Base-by-base conservation (phyloP, 352 stramenopile genomes). In the Globisporangium cystogenes region DNA sequence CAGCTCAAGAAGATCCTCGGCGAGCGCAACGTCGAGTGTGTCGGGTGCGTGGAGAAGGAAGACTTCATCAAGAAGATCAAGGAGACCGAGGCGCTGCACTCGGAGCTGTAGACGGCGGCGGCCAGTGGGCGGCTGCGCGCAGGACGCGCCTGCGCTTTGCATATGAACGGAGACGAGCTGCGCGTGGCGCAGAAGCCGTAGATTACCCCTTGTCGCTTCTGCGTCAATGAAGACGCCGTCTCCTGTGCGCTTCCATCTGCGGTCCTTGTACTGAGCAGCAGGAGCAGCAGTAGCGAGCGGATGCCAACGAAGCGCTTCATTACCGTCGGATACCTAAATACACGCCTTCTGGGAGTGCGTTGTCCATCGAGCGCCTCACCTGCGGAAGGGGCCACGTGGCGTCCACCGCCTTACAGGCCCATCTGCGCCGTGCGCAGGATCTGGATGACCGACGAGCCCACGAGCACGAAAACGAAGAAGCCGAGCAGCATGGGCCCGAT, bases 31-130 rank as follows among this genome's bases (percentile, higher is more conserved):
- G 80, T 97, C 47, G 76, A 91, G 64, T 98, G 94, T 70, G 72
- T 95, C 40, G 90, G 89, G 31, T 98, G 94, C 59, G 75, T 97
- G 26, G 94, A 98, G 67, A 98, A 98, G 83, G 67, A 73, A 10
- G 94, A 98, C 60, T 98, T 96, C 62, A 93, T 98, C 57, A 90
- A 89, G 68, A 94, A 94, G 65, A 95, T 96, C 73, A 84, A 97
- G 74, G 89, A 90, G 52, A 97, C 87, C 10, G 86, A 97, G 74
- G 69, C 69, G 53, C 54, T 70, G 56, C 81, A 97, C 70, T 60
- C 64, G 26, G 85, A 95, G 55, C 65, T 95, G 68, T 95, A 93
- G 69, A 76, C 20, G 40, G 15, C 37, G 37, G 20, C 40, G 40
- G 24, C 40, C n/a, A n/a, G n/a, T n/a, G n/a, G n/a, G n/a, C n/a